Base-by-base conservation (phyloP, 257 asterid species). In the Solanum chiquidenum region DNA sequence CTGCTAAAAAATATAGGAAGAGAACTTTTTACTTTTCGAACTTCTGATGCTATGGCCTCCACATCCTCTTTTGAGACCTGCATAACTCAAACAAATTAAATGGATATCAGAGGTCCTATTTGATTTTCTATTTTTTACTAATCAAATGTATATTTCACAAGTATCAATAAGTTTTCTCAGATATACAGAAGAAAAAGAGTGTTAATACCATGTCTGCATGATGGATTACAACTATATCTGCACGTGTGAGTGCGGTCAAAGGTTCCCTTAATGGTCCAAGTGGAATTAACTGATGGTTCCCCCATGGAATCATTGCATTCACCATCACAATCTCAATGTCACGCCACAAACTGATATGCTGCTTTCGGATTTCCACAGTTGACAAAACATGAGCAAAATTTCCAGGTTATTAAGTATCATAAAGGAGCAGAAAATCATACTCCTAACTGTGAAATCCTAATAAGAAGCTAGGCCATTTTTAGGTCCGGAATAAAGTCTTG, bases 201-300 rank as follows among this genome's bases (percentile, higher is more conserved):
- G 69, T 89, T 16, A n/a, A 72, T 95, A 97, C 98, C 98, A 97
- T 87, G 90, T 97, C 92, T 58, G 98, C 97, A 76, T 97, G 99
- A 90, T 97, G 99, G 37, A 95, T 86, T 91, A 95, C 95, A 66
- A 94, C 89, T 85, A 92, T 83, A 93, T 97, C 94, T 71, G 95
- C 98, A 79, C 94, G 93, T 68, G 66, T 20, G 21, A 97, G 94
- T 88, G 94, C 98, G 87, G 93, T 62, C 89, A 94, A 90, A 83
- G 99, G 98, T 88, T 97, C 99, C 92, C 99, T 93, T 85, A 97
- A 90, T 2, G 99, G 93, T 87, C 99, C 99, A 69, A 95, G 97
- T 60, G 99, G 98, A 89, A 95, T 84, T 90, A 95, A 92, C 34
- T 71, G 91, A 88, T 66, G 86, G 92, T 95, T 97, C 75, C 99